A percentile compares a stretch with the other conserved stretches of the same genome.
Evolutionary conservation across 1,284 basidiomycete genomes (phyloP).

Genomic region (Hemileia vastatrix): DNA sequence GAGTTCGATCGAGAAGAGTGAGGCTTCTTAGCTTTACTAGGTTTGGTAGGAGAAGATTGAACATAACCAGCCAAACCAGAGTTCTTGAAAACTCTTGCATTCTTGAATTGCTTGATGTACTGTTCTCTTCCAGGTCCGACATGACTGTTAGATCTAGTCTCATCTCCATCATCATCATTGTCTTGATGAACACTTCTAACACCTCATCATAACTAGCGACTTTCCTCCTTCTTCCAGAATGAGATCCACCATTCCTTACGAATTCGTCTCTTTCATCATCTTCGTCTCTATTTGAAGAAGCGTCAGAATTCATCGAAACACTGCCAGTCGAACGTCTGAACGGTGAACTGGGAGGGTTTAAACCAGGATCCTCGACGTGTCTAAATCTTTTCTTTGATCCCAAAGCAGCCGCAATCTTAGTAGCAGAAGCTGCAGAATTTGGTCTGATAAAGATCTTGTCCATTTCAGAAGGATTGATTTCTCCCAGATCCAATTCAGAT

Average conservation of each 20-base stretch:
- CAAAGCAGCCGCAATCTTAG: neutral
- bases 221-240: neutral
- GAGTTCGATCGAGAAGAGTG: too few relatives aligned
- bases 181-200: too few relatives aligned
- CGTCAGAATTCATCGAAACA: neutral
- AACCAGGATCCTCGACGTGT: neutral
- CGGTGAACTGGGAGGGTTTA: neutral
- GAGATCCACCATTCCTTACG: neutral
- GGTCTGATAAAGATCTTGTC: neutral
- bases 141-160: neutral
- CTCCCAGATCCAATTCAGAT: neutral
- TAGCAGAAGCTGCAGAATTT: neutral
- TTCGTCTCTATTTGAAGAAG: neutral
- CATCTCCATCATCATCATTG: neutral
- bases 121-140: neutral
- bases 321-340: neutral
- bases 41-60: neutral
- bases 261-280: too few relatives aligned
- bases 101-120: neutral
- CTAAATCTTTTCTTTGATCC: neutral
- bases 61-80: neutral
- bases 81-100: neutral
- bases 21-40: neutral
- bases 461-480: neutral
- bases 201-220: neutral